phyloP scores from a whole-genome alignment of 2,329 filamentous ascomycete species.

The Pseudocercospora musae region DNA sequence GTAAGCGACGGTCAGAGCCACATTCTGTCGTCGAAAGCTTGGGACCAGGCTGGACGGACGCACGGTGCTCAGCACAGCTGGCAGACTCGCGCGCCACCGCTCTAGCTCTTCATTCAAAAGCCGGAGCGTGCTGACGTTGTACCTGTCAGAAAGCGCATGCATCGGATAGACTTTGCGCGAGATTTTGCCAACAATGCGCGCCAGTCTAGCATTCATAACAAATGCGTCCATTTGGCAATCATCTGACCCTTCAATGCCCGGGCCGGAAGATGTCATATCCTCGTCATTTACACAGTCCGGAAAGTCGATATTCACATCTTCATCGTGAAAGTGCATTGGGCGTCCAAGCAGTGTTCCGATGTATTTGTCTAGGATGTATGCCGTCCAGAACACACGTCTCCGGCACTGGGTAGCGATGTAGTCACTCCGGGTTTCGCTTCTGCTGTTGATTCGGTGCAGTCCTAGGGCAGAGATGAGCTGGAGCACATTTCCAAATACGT shows the following conservation, averaged over 20 bases:
- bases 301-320: slow-evolving; percentile 62
- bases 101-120: slow-evolving; percentile 35
- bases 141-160: background rate
- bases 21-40: slow-evolving; percentile 39
- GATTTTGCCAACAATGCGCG: background rate
- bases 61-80: slow-evolving; percentile 45
- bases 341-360: slow-evolving; percentile 61
- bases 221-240: slow-evolving; percentile 53
- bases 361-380: slow-evolving; percentile 62
- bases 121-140: background rate
- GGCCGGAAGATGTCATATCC: background rate
- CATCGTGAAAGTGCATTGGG: slow-evolving; percentile 59
- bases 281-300: slow-evolving; percentile 54
- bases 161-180: slow-evolving; percentile 39
- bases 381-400: slow-evolving; percentile 60
- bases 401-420: slow-evolving; percentile 50
- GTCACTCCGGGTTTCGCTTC: slow-evolving; percentile 29
- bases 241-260: slow-evolving; percentile 13
- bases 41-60: slow-evolving; percentile 45
- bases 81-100: slow-evolving; percentile 37
- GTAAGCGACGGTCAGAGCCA: slow-evolving; percentile 34
- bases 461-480: slow-evolving; percentile 21
- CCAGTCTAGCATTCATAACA: slow-evolving; percentile 1
- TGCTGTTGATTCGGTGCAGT: slow-evolving; percentile 12
- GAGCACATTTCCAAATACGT: slow-evolving; percentile 29